Evolutionary conservation across 164 flowering plant genomes (phyloP).

Genomic region (Stephania japonica): DNA sequence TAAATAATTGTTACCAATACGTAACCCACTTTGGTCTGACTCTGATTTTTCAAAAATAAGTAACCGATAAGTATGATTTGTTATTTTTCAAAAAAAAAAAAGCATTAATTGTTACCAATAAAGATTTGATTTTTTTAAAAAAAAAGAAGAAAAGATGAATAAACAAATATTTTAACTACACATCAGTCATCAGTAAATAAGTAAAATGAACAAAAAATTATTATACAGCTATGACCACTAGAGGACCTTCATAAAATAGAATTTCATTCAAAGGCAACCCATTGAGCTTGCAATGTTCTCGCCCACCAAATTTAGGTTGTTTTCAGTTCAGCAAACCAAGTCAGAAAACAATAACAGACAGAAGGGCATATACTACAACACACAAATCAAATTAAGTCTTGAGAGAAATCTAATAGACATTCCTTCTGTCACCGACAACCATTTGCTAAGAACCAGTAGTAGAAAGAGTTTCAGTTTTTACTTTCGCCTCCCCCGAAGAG

Average conservation of each 20-base stretch:
- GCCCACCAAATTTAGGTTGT: not conserved
- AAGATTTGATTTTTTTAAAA: too few relatives aligned
- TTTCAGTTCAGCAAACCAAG: constrained; percentile 5
- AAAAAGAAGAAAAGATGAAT: too few relatives aligned
- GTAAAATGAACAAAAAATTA: too few relatives aligned
- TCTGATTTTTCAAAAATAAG: too few relatives aligned
- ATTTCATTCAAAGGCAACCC: constrained; percentile 2
- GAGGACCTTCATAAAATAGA: not conserved
- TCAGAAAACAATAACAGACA: constrained; percentile 1
- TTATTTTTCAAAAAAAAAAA: too few relatives aligned
- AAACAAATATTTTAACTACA: too few relatives aligned
- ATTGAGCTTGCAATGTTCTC: constrained; percentile 6
- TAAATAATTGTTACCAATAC: too few relatives aligned
- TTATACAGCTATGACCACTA: too few relatives aligned
- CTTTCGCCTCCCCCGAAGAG: constrained; percentile 25
- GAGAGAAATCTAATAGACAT: not conserved
- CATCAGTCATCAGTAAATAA: too few relatives aligned
- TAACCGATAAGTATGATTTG: too few relatives aligned
- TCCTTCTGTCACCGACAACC: constrained; percentile 1
- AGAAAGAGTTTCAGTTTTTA: constrained; percentile 10
- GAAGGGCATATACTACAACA: constrained; percentile 8
- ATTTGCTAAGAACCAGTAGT: constrained; percentile 2
- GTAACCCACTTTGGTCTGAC: too few relatives aligned
- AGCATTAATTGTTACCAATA: too few relatives aligned
- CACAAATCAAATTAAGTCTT: constrained; percentile 1